Evolutionary conservation across 75 land plant genomes (phyloP).

Genomic region (Pinus tabuliformis): DNA sequence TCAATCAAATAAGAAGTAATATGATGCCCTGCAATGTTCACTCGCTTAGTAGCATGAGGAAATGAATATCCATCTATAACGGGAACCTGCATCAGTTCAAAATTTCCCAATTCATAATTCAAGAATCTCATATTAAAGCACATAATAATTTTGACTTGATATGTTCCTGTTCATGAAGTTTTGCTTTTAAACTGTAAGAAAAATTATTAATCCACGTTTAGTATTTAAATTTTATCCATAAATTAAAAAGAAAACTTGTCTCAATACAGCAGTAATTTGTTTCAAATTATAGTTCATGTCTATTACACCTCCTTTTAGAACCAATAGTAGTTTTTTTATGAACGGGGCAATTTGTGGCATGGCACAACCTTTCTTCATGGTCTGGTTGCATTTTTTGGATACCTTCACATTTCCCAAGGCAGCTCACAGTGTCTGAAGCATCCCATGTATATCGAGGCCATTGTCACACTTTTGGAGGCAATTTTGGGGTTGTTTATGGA

Average conservation of each 20-base stretch:
- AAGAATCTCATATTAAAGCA: background rate
- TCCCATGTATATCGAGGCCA: no score
- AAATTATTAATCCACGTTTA: background rate
- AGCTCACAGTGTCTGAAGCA: no score
- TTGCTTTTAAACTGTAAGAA: background rate
- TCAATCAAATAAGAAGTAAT: constrained; percentile 58
- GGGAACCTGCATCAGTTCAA: constrained; percentile 35
- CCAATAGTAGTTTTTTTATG: no score
- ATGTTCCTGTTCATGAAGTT: background rate
- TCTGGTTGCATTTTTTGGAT: no score
- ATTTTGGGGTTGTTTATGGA: no score
- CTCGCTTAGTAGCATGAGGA: constrained; percentile 48
- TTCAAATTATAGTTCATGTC: background rate
- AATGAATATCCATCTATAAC: constrained; percentile 61
- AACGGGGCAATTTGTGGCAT: no score
- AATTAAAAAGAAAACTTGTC: background rate
- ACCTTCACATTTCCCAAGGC: no score
- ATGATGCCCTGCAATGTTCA: constrained; percentile 59
- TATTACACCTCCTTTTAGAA: no score
- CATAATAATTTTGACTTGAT: background rate
- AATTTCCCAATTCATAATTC: background rate
- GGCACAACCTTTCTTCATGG: no score
- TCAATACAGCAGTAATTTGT: background rate
- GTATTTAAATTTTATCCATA: background rate
- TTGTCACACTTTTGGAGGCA: no score